phyloP scores from a whole-genome alignment of 345 rosid genomes.

The Arabis alpina region DNA sequence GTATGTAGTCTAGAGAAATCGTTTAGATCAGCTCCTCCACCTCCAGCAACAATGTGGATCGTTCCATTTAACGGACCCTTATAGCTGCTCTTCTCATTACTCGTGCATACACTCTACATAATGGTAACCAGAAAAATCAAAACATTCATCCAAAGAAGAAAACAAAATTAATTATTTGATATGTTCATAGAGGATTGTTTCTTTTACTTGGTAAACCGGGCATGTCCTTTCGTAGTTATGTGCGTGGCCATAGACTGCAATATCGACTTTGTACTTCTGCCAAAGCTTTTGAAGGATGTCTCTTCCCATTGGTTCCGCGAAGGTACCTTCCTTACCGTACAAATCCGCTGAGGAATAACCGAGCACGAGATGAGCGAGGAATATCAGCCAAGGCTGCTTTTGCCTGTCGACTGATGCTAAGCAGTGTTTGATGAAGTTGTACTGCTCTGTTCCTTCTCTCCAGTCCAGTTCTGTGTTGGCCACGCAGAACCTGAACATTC shows the following conservation, averaged over 20 bases:
- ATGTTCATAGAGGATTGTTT: neutral
- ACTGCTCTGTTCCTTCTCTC: slow-evolving; percentile 78
- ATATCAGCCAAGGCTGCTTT: slow-evolving; percentile 75
- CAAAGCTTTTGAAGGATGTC: slow-evolving; percentile 71
- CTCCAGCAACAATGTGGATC: too few relatives aligned
- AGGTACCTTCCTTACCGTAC: slow-evolving; percentile 61
- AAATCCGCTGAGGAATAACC: slow-evolving; percentile 58
- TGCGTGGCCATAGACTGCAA: slow-evolving; percentile 70
- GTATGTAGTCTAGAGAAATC: too few relatives aligned
- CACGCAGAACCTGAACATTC: slow-evolving; percentile 79
- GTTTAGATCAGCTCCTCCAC: too few relatives aligned
- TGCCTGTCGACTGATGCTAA: slow-evolving; percentile 69
- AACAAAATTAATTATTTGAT: neutral
- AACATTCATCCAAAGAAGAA: too few relatives aligned
- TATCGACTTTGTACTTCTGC: slow-evolving; percentile 81
- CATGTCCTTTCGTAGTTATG: slow-evolving; percentile 82
- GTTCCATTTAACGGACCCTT: too few relatives aligned
- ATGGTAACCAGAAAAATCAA: too few relatives aligned
- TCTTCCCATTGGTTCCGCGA: slow-evolving; percentile 74
- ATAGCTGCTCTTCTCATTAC: slow-evolving; percentile 46
- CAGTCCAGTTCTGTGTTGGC: slow-evolving; percentile 79
- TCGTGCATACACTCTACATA: slow-evolving; percentile 57
- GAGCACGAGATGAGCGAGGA: slow-evolving; percentile 69
- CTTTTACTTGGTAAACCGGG: slow-evolving; percentile 68
- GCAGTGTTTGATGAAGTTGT: slow-evolving; percentile 69